Evolutionary conservation across 2,329 filamentous ascomycete species (phyloP), one percentile per base, ranked within the genome.

Genomic region (Ceratocystis papillata): DNA sequence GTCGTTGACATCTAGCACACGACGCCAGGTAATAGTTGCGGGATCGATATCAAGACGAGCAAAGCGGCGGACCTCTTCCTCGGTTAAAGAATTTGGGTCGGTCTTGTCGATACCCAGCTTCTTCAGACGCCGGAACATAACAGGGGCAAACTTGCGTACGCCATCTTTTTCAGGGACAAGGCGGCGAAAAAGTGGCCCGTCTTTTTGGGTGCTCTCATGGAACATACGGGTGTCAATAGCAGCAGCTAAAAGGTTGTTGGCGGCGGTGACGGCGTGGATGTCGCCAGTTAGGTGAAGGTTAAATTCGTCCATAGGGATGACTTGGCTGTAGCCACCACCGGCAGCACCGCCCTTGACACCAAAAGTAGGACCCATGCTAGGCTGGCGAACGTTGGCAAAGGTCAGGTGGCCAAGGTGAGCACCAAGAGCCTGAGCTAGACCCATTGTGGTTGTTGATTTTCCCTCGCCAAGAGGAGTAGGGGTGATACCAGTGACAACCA

Each of bases 271-370:
- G 70, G 94, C 94, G 75, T 99, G 94, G 67, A 99, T 97, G 75
- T 99, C 94, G 72, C 94, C 94, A 65, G 94, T 99, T 72, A 99
- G 79, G 76, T 99, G 94, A 73, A 99, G 80, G 78, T 99, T 99
- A 81, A 99, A 99, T 76, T 99, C 94, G 72, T 99, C 94, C 94
- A 99, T 99, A 67, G 94, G 94, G 72, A 99, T 97, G 73, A 99
- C 94, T 76, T 99, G 94, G 76, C 90, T 96, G 83, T 97, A 99
- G 48, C 94, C 94, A 75, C 94, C 94, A 72, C 94, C 94, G 66
- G 94, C 94, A 68, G 94, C 94, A 72, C 94, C 94, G 69, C 94
- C 94, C 81, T 99, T 99, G 82, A 99, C 97, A 73, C 94, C 94
- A 75, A 99, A 99, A 0, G 94, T 99, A 66, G 94, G 94, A 3